Evolutionary conservation across 768 basidiomycete species (phyloP), one percentile per base, ranked within the genome.

Genomic region (Serendipita vermifera): DNA sequence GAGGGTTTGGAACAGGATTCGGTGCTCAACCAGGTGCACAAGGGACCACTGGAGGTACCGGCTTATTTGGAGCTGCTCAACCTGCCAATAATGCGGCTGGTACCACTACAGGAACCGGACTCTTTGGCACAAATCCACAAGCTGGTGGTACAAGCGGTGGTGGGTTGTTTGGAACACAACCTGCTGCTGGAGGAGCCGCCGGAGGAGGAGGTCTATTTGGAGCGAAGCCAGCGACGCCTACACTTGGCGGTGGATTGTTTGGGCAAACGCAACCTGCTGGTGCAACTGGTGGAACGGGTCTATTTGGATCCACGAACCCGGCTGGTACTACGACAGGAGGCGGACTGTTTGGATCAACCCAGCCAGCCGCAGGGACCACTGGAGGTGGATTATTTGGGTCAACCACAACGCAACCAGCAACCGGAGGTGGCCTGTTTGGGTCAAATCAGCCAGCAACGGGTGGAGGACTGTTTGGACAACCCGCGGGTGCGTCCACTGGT

Each of bases 301-400:
- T 51, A 7, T 51, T 51, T 51, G 46, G 46, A 51, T 15, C 13
- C 17, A 38, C 36, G 17, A 17, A 17, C 36, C 13, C 13, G 11
- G 36, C 36, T 38, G 36, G 11, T 11, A 11, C 36, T 41, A 41
- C 39, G 15, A 41, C 39, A 24, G 39, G 39, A 20, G 26, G 17
- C 7, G 39, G 39, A 41, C 26, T 41, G 39, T 41, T 41, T 41
- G 39, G 39, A 20, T 24, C 17, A 24, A 41, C 5, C 26, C 17
- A 5, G 17, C 7, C 5, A 20, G 39, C 65, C 4, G 61, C 66
- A 3, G 60, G 55, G 9, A 60, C 62, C 55, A 57, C 14, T 58
- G 61, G 60, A 32, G 58, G 24, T 54, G 62, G 48, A 54, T 64
- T 62, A 7, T 68, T 69, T 55, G 68, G 68, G 13, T 61, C 48